These are phyloP conservation scores for Cubamyces sp. DNA, from an alignment of 768 basidiomycete species.

Conservation along the genomic window DNA sequence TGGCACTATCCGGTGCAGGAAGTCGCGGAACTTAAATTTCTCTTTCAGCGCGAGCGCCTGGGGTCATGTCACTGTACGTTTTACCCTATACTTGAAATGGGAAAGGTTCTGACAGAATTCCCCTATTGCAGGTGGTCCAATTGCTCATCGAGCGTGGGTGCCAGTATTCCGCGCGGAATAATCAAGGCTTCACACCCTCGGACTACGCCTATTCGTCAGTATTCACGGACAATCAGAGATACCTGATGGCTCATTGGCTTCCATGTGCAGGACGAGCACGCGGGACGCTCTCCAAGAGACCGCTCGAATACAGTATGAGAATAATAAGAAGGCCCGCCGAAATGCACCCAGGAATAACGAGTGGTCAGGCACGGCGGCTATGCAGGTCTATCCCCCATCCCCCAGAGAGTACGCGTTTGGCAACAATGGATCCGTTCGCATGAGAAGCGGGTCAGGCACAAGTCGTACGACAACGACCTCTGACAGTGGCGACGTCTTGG, in stretches of 20 bases:
- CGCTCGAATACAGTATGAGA: slow-evolving; percentile 77
- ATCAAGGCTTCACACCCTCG: slow-evolving; percentile 87
- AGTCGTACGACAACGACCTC: slow-evolving; percentile 78
- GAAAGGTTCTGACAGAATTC: slow-evolving; percentile 29
- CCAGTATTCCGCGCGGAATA: slow-evolving; percentile 81
- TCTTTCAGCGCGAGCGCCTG: slow-evolving; percentile 77
- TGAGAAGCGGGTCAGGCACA: slow-evolving; percentile 82
- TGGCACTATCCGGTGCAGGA: slow-evolving; percentile 6
- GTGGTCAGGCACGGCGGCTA: slow-evolving; percentile 45
- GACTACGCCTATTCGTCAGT: slow-evolving; percentile 92
- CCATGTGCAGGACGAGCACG: slow-evolving; percentile 61
- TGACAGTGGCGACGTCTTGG: slow-evolving; percentile 70
- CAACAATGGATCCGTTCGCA: slow-evolving; percentile 48
- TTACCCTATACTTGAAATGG: slow-evolving; percentile 10
- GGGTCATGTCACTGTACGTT: slow-evolving; percentile 78
- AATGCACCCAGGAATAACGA: slow-evolving; percentile 71
- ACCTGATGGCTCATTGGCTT: slow-evolving; percentile 9
- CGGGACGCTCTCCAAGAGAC: slow-evolving; percentile 80
- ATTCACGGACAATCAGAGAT: neutral
- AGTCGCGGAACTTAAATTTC: slow-evolving; percentile 19
- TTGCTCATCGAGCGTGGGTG: slow-evolving; percentile 89
- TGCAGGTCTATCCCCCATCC: slow-evolving; percentile 42
- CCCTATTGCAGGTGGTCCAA: slow-evolving; percentile 65
- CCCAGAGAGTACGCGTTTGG: slow-evolving; percentile 40
- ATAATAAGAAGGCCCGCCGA: slow-evolving; percentile 75